Evolutionary conservation across 2,329 filamentous ascomycete species (phyloP).

Genomic region (Pestalotiopsis sp.): DNA sequence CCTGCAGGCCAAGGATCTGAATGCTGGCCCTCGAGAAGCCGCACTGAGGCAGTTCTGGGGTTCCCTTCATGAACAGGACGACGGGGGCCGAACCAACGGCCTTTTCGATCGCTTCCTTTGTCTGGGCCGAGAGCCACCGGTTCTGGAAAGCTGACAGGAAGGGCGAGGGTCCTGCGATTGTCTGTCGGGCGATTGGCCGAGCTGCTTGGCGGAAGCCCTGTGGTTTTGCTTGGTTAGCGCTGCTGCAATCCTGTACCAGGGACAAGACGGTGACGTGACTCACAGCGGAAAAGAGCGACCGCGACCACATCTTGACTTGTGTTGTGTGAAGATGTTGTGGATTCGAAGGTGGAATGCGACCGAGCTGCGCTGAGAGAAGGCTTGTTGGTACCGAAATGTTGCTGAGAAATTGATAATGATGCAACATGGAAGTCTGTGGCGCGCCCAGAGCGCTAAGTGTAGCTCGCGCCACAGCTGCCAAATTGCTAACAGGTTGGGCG

Average conservation of each 20-base stretch:
- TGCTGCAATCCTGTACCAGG: background rate
- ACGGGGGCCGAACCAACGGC: constrained; percentile 87
- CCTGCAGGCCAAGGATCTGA: constrained; percentile 92
- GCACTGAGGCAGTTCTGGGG: constrained; percentile 92
- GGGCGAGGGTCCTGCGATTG: constrained; percentile 24
- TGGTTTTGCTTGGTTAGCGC: background rate
- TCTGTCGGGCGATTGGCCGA: constrained; percentile 33
- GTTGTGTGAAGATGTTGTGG: background rate
- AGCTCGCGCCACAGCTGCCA: constrained; percentile 9
- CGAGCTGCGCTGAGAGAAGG: background rate
- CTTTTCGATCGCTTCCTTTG: constrained; percentile 83
- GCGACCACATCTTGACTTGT: constrained; percentile 13
- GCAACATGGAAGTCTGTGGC: constrained; percentile 5
- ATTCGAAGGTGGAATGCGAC: background rate
- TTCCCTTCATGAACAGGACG: constrained; percentile 99
- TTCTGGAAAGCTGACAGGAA: constrained; percentile 42
- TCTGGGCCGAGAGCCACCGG: constrained; percentile 80
- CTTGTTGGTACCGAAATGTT: background rate
- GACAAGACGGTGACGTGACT: background rate
- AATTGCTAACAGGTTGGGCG: background rate
- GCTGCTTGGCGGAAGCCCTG: constrained; percentile 49
- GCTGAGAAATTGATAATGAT: constrained; percentile 12
- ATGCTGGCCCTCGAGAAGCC: constrained; percentile 95
- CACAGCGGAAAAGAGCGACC: constrained; percentile 10
- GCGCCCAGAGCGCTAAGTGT: background rate